A percentile compares a stretch with the other conserved stretches of the same genome.
Conservation (phyloP, 495 filamentous ascomycete genomes). For the Staphylotrichum longicolle region DNA sequence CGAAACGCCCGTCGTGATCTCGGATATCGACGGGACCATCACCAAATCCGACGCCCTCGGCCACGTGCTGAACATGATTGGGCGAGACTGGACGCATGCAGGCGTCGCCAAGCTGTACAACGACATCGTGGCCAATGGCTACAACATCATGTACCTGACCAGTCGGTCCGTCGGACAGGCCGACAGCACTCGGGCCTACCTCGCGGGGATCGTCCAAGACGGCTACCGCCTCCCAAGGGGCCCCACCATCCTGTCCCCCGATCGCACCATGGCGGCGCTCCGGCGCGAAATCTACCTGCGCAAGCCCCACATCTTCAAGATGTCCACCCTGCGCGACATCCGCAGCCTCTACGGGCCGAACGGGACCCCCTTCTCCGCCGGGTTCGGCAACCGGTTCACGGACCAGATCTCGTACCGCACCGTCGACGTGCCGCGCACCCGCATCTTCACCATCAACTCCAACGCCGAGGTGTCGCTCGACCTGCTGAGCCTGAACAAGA, state of each 20-base stretch:
- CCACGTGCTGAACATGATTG: constrained; percentile 97
- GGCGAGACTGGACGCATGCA: constrained; percentile 95
- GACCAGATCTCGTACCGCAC: constrained; percentile 94
- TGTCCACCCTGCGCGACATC: constrained; percentile 95
- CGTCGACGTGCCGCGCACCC: constrained; percentile 86
- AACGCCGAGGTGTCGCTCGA: constrained; percentile 96
- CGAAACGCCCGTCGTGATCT: constrained; percentile 90
- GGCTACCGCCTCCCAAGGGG: constrained; percentile 82
- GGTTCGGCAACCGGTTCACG: constrained; percentile 94
- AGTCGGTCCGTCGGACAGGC: constrained; percentile 91
- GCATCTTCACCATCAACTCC: constrained; percentile 99
- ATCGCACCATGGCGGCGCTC: constrained; percentile 93
- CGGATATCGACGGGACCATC: constrained; percentile 98
- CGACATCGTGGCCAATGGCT: constrained; percentile 93
- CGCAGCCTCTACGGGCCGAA: constrained; percentile 78
- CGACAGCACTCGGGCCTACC: constrained; percentile 85
- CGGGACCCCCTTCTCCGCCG: constrained; percentile 86
- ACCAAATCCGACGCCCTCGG: constrained; percentile 97
- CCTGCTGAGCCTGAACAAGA: constrained; percentile 83
- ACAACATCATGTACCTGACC: constrained; percentile 98
- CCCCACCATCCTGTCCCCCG: constrained; percentile 90
- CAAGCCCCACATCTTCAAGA: constrained; percentile 99
- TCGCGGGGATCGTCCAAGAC: constrained; percentile 87
- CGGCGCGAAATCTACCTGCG: constrained; percentile 91
- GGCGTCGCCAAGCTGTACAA: constrained; percentile 96